A percentile compares a stretch with the other conserved stretches of the same genome.
phyloP scores from a whole-genome alignment of 805 yeast genomes.

The Wickerhamomyces sydowiorum region DNA sequence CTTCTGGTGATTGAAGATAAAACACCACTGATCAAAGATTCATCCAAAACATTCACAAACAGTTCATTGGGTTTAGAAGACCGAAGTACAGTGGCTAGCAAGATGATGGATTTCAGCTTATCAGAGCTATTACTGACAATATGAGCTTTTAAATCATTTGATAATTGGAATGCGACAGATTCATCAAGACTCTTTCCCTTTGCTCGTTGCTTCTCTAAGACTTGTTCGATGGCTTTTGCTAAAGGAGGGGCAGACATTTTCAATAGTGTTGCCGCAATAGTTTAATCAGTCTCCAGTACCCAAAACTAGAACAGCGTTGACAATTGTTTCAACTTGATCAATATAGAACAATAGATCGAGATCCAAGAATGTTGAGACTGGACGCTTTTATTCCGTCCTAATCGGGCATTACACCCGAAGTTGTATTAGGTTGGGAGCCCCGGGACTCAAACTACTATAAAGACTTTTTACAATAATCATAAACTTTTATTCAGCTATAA shows the following conservation, averaged over 20 bases:
- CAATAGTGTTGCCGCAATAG: background rate
- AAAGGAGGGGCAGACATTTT: constrained; percentile 3
- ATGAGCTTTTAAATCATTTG: constrained; percentile 30
- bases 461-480: too few relatives aligned
- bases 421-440: too few relatives aligned
- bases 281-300: background rate
- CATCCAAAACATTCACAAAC: constrained; percentile 32
- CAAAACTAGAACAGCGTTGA: background rate
- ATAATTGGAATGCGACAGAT: constrained; percentile 12
- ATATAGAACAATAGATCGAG: too few relatives aligned
- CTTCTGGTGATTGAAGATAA: constrained; percentile 36
- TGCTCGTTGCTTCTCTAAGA: constrained; percentile 12
- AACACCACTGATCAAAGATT: constrained; percentile 32
- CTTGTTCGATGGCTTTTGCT: constrained; percentile 14
- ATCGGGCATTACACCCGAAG: too few relatives aligned
- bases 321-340: background rate
- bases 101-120: constrained; percentile 45
- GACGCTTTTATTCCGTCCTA: too few relatives aligned
- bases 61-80: constrained; percentile 34
- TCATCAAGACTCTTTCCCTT: constrained; percentile 14
- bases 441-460: too few relatives aligned
- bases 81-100: constrained; percentile 47
- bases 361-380: too few relatives aligned
- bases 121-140: constrained; percentile 42
- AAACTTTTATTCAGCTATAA: background rate